phyloP scores from a whole-genome alignment of 306 rosid species.

The Styphnolobium japonicum region DNA sequence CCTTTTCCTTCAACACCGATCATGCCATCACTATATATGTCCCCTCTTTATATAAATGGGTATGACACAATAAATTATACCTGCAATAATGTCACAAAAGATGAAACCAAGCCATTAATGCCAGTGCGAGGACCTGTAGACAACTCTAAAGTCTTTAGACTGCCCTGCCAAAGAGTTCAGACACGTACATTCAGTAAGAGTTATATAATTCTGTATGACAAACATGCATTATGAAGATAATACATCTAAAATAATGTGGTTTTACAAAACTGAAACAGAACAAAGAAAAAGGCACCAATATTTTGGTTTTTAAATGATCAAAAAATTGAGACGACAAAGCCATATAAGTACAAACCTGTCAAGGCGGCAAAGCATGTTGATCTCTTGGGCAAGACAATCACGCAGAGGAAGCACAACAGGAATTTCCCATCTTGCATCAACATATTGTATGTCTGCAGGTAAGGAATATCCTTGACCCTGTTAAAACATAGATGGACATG shows the following conservation, averaged over 20 bases:
- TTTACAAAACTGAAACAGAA: not conserved
- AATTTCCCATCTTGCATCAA: constrained; percentile 58
- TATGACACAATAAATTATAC: constrained; percentile 19
- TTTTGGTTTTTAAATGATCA: not conserved
- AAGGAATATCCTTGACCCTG: constrained; percentile 63
- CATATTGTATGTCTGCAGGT: constrained; percentile 63
- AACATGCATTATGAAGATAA: not conserved
- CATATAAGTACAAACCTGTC: constrained; percentile 50
- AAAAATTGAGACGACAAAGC: not conserved
- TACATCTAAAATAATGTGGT: not conserved
- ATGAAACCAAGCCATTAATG: constrained; percentile 57
- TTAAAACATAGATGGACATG: not conserved
- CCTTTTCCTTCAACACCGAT: too few relatives aligned
- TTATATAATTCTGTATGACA: not conserved
- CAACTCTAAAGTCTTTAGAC: constrained; percentile 49
- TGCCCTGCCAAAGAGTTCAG: constrained; percentile 49
- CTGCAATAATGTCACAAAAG: constrained; percentile 57
- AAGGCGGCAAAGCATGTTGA: constrained; percentile 50
- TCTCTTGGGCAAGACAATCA: constrained; percentile 53
- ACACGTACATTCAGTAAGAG: not conserved
- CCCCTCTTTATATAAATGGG: not conserved
- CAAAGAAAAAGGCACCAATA: not conserved
- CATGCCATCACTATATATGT: too few relatives aligned
- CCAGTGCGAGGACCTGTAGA: constrained; percentile 34
- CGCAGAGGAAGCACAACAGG: constrained; percentile 59